phyloP scores from a whole-genome alignment of 2,329 filamentous ascomycete species.

The Aspergillus terreus region DNA sequence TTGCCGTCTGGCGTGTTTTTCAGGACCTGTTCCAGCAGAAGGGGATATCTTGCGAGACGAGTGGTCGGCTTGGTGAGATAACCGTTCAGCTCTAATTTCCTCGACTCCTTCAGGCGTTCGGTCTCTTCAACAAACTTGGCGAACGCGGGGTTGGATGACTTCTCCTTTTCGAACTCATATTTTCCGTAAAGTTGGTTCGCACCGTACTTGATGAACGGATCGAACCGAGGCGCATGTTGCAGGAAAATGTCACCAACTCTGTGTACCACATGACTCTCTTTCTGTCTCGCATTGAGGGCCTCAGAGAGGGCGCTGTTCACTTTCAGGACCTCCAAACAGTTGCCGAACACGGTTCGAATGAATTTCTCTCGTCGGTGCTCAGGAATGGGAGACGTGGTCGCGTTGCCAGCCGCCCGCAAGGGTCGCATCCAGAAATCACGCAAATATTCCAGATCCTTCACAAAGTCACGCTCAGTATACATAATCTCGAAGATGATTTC shows the following conservation, averaged over 20 bases:
- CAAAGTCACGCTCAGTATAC: conserved; percentile 98
- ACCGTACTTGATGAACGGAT: conserved; percentile 94
- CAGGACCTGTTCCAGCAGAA: conserved; percentile 83
- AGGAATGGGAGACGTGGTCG: conserved; percentile 74
- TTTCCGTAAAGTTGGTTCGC: conserved; percentile 95
- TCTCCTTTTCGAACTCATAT: conserved; percentile 96
- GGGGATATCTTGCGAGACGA: conserved; percentile 85
- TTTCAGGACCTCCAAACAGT: conserved; percentile 88
- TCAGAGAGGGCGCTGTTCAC: conserved; percentile 89
- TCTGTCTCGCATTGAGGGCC: conserved; percentile 83
- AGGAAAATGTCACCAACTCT: conserved; percentile 93
- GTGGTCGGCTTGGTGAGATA: conserved; percentile 98
- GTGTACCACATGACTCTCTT: conserved; percentile 81
- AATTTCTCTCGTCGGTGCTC: conserved; percentile 83
- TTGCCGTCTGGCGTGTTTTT: conserved; percentile 90
- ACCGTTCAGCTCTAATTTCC: conserved; percentile 94
- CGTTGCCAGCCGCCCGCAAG: conserved; percentile 66
- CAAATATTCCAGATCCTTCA: conserved; percentile 96
- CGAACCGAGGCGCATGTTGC: conserved; percentile 86
- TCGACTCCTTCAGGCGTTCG: conserved; percentile 89
- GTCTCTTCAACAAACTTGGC: conserved; percentile 93
- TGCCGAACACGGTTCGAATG: conserved; percentile 91
- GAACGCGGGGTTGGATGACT: conserved; percentile 79
- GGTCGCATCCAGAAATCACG: conserved; percentile 98
- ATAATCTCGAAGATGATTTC: conserved; percentile 98